Evolutionary conservation across 2,329 filamentous ascomycete species (phyloP), one percentile per base, ranked within the genome.

Genomic region (Ophiostoma pallidulum): DNA sequence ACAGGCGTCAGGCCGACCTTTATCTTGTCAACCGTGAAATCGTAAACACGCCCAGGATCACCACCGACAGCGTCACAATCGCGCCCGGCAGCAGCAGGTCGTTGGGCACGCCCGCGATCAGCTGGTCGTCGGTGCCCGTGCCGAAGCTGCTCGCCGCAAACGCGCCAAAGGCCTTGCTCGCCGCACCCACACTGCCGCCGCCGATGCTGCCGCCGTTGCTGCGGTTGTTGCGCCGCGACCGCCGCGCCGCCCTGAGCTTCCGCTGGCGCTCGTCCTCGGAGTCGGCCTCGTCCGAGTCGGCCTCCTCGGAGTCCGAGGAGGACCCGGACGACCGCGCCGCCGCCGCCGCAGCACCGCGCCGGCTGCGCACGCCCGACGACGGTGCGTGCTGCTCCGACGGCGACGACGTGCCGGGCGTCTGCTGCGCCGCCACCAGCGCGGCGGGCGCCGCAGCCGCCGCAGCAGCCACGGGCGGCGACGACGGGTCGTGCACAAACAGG

Each of bases 401-500:
- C n/a, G n/a, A n/a, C n/a, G n/a, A n/a, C n/a, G n/a, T n/a, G n/a
- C n/a, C n/a, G 10, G 48, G 35, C n/a, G 33, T 26, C 16, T 32
- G 42, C 22, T 38, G 18, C 33, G 43, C 41, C 62, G 50, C 73
- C 69, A 55, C 65, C 5, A 71, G 70, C 20, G 73, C 75, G 20
- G 72, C 38, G 5, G 33, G 16, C 8, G 33, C 14, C 10, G 47
- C 8, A 4, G 64, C 39, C 4, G 50, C 50, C 10, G 45, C 41
- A 5, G 81, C 70, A 9, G 80, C 71, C n/a, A 89, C 75, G 0
- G 90, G 86, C n/a, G 91, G 81, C 67, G 92, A 84, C 53, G 89
- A 80, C 1, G 91, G 90, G 58, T 98, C 86, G 63, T 98, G 92
- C 12, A 97, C 90, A 59, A 95, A 97, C 14, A 98, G 75, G 59